These are phyloP conservation scores for Terfezia boudieri DNA, from an alignment of 495 filamentous ascomycete genomes.

Conservation along the genomic window DNA sequence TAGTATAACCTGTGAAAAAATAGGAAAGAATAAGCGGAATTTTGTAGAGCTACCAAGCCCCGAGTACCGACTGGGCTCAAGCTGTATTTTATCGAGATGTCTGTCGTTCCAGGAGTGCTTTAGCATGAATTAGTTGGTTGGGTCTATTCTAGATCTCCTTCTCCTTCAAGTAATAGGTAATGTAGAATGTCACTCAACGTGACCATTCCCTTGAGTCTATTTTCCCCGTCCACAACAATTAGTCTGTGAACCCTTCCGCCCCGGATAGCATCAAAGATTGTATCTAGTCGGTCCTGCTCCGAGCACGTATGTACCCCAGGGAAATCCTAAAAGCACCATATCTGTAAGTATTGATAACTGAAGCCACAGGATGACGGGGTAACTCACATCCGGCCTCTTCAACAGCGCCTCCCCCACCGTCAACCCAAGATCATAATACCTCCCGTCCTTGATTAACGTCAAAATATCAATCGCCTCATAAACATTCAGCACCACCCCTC, in stretches of 20 bases:
- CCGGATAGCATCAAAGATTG: constrained; percentile 92
- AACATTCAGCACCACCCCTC: constrained; percentile 74
- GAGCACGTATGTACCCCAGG: constrained; percentile 92
- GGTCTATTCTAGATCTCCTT: constrained; percentile 26
- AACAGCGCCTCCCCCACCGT: constrained; percentile 77
- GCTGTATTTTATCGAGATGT: too few relatives aligned
- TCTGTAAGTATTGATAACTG: too few relatives aligned
- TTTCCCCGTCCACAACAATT: constrained; percentile 75
- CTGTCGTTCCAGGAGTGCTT: too few relatives aligned
- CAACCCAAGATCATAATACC: constrained; percentile 72
- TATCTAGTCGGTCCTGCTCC: constrained; percentile 71
- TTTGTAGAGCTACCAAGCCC: too few relatives aligned
- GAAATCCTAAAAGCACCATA: constrained; percentile 40
- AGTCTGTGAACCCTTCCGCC: constrained; percentile 83
- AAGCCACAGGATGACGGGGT: background rate
- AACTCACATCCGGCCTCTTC: constrained; percentile 37
- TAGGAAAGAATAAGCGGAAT: too few relatives aligned
- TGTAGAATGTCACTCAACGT: constrained; percentile 92
- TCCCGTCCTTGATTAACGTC: constrained; percentile 76
- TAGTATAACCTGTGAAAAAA: too few relatives aligned
- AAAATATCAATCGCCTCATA: constrained; percentile 98
- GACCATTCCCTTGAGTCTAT: constrained; percentile 65
- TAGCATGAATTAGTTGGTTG: background rate
- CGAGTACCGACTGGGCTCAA: too few relatives aligned
- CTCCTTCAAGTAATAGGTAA: constrained; percentile 76